Percentiles rank a stretch among this genome's conserved stretches.
These are phyloP conservation scores for Penicillium sp. DNA, from an alignment of 2,329 filamentous ascomycete genomes.

Conservation along the genomic window DNA sequence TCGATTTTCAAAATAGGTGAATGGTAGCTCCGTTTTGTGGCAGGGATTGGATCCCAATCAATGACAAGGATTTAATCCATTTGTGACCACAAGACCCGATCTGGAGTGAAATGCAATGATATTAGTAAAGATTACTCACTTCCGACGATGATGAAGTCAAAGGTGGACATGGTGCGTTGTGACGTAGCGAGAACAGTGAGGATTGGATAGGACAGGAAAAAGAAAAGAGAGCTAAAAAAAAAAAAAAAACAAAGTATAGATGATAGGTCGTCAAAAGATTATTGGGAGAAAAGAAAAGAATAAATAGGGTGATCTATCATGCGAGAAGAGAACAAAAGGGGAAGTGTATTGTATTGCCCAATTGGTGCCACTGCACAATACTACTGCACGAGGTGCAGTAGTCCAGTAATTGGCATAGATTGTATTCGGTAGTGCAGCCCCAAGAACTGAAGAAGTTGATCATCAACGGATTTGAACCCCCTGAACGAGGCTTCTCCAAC, in stretches of 20 bases:
- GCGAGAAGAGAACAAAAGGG: not conserved
- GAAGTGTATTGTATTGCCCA: not conserved
- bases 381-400: too few relatives aligned
- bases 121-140: slow-evolving; percentile 11
- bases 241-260: not conserved
- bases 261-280: not conserved
- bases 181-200: not conserved
- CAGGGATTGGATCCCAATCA: not conserved
- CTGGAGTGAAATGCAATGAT: not conserved
- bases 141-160: slow-evolving; percentile 19
- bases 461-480: too few relatives aligned
- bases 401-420: too few relatives aligned
- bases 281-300: not conserved
- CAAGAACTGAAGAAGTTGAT: too few relatives aligned
- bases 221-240: not conserved
- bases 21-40: not conserved
- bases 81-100: not conserved
- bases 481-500: not conserved
- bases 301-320: not conserved
- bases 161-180: slow-evolving; percentile 12
- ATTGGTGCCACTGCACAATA: too few relatives aligned
- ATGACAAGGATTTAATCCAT: not conserved
- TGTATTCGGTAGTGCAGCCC: too few relatives aligned
- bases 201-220: not conserved
- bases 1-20: not conserved